Evolutionary conservation across 192 early-diverging fungal genomes (phyloP), one percentile per base, ranked within the genome.

Genomic region (Podila epicladia): DNA sequence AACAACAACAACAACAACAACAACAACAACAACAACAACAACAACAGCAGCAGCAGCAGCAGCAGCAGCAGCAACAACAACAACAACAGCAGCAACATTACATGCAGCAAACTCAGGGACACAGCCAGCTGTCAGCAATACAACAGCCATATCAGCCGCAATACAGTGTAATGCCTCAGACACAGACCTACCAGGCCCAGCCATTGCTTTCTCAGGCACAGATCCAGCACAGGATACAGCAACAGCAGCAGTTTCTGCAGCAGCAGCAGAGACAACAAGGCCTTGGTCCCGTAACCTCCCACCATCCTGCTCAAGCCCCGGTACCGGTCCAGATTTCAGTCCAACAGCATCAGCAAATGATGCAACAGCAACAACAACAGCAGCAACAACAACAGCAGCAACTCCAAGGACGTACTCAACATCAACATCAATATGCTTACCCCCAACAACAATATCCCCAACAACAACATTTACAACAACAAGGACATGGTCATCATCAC

Each of bases 1-100:
- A 66, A 19, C 66, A 65, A 20, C 72, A 74, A 53, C 73, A 75
- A 5, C 73, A 76, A 37, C 74, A 76, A 33, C 74, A 76, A 28
- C 66, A 65, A 19, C 73, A 76, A 28, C 74, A 76, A 48, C 74
- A 76, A n/a, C 71, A 38, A 19, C n/a, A 64, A 9, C 64, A 66
- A 19, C 66, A 65, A 20, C 65, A 67, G 26, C 72, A 74, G 41
- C 73, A 75, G 6, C 73, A 76, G 29, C 74, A 76, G 26, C 74
- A 76, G 37, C 66, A 65, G 24, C 66, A 65, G 9, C 65, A 67
- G 37, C 72, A 74, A 53, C 73, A 75, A 5, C 73, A 76, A 37
- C 74, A 76, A 33, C 74, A 76, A 28, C 66, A 65, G 24, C 73
- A 76, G 33, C 74, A 76, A 48, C 74, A 76, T 11, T 76, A 76